A percentile compares a stretch with the other conserved stretches of the same genome.
Evolutionary conservation across 805 yeast species (phyloP).

Genomic region (Cyberlindnera samutprakarnensis): DNA sequence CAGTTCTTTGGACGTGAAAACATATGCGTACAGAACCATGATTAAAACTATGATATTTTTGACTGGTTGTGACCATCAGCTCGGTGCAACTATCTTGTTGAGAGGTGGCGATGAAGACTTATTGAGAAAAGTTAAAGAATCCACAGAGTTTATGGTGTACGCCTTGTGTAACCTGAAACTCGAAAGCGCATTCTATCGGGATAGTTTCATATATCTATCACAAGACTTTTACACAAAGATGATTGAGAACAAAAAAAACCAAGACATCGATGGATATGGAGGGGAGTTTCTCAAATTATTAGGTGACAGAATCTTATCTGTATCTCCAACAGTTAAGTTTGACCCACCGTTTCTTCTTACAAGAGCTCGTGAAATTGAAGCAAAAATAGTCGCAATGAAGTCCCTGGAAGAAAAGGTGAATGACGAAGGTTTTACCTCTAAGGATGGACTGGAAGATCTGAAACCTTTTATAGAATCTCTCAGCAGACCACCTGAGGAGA

Average conservation of each 20-base stretch:
- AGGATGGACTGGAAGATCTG: conserved; percentile 9
- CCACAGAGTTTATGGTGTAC: conserved; percentile 73
- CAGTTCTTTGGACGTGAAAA: conserved; percentile 59
- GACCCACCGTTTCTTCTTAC: conserved; percentile 58
- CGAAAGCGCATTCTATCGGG: conserved; percentile 69
- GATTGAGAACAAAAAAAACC: conserved; percentile 7
- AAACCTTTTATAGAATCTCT: conserved; percentile 4
- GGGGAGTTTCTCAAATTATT: conserved; percentile 32
- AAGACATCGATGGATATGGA: conserved; percentile 22
- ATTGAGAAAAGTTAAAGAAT: conserved; percentile 63
- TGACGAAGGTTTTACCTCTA: conserved; percentile 8
- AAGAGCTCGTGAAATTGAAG: conserved; percentile 47
- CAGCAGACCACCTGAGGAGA: conserved; percentile 18
- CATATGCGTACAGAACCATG: conserved; percentile 47
- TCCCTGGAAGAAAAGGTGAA: conserved; percentile 17
- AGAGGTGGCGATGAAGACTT: conserved; percentile 66
- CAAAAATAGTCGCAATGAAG: conserved; percentile 22
- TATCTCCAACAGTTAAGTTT: conserved; percentile 80
- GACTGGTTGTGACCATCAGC: conserved; percentile 61
- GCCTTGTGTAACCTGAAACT: conserved; percentile 71
- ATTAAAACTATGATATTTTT: conserved; percentile 72
- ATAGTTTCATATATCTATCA: conserved; percentile 51
- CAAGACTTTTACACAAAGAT: conserved; percentile 27
- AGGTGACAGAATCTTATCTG: conserved; percentile 52
- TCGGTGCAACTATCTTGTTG: conserved; percentile 83